Evolutionary conservation across 2,329 filamentous ascomycete species (phyloP).

Genomic region (Endothia cerciana): DNA sequence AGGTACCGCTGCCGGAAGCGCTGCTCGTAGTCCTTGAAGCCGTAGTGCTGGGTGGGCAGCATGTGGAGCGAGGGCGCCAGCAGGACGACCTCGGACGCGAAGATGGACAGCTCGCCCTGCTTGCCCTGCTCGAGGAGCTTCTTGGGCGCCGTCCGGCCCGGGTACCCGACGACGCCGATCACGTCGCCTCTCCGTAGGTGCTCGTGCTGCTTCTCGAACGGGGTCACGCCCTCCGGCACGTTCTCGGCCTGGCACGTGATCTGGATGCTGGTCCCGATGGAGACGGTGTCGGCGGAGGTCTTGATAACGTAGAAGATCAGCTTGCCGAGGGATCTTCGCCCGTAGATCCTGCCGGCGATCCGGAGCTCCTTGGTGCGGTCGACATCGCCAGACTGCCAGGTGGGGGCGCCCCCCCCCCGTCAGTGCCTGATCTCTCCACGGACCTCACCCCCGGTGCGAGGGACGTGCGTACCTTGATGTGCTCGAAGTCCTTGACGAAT

Average conservation of each 20-base stretch:
- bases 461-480: constrained; percentile 52
- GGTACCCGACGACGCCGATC: constrained; percentile 83
- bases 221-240: constrained; percentile 62
- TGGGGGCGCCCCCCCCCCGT: too few relatives aligned
- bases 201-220: constrained; percentile 89
- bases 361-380: constrained; percentile 75
- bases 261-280: constrained; percentile 79
- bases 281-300: constrained; percentile 52
- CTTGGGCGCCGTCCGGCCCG: constrained; percentile 86
- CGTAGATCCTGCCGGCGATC: constrained; percentile 86
- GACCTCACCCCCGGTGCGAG: too few relatives aligned
- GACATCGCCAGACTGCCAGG: constrained; percentile 76
- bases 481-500: constrained; percentile 76
- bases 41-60: constrained; percentile 87
- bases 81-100: constrained; percentile 82
- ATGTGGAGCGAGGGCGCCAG: constrained; percentile 91
- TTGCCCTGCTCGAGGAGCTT: constrained; percentile 77
- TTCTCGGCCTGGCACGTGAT: constrained; percentile 90
- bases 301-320: constrained; percentile 90
- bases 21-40: constrained; percentile 94
- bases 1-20: constrained; percentile 92
- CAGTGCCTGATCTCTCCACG: background rate
- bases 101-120: constrained; percentile 92
- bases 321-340: constrained; percentile 83
- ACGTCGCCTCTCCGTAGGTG: constrained; percentile 89